Percentiles rank a stretch among this genome's conserved stretches.
phyloP scores from a whole-genome alignment of 23 red algal genomes.

The Gracilaria gracilis region DNA sequence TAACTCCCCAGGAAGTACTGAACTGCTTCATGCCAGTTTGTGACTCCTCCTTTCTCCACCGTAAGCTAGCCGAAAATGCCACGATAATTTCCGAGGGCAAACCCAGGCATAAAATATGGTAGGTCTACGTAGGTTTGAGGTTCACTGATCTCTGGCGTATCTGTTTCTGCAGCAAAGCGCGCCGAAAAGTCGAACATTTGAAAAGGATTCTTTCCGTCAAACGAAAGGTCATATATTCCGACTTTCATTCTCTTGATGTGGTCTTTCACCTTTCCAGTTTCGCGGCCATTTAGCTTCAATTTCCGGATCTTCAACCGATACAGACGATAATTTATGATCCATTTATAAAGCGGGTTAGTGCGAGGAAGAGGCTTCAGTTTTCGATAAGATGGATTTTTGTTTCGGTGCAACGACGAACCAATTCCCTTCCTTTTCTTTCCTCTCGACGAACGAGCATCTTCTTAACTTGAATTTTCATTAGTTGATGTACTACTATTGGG shows the following conservation, averaged over 20 bases:
- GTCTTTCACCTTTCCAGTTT: conserved; percentile 9
- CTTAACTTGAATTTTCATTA: no score
- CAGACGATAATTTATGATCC: no score
- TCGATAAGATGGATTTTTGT: no score
- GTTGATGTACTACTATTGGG: no score
- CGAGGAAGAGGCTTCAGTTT: no score
- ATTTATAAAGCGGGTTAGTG: no score
- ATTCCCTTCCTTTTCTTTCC: no score
- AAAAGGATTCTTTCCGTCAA: not conserved
- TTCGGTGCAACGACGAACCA: no score
- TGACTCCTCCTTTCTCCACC: not conserved
- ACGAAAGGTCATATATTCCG: not conserved
- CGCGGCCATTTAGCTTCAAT: no score
- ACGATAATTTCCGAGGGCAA: not conserved
- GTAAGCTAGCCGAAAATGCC: not conserved
- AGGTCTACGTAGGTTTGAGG: not conserved
- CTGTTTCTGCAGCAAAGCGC: not conserved
- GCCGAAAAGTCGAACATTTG: not conserved
- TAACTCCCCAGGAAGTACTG: not conserved
- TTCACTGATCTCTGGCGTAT: conserved; percentile 8
- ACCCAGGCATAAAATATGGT: not conserved
- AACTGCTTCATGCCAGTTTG: not conserved
- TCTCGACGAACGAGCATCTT: no score
- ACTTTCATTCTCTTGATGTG: not conserved
- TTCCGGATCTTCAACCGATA: no score